A percentile compares a stretch with the other conserved stretches of the same genome.
phyloP scores from a whole-genome alignment of 2,329 filamentous ascomycete species.

The Sporothrix humicola region DNA sequence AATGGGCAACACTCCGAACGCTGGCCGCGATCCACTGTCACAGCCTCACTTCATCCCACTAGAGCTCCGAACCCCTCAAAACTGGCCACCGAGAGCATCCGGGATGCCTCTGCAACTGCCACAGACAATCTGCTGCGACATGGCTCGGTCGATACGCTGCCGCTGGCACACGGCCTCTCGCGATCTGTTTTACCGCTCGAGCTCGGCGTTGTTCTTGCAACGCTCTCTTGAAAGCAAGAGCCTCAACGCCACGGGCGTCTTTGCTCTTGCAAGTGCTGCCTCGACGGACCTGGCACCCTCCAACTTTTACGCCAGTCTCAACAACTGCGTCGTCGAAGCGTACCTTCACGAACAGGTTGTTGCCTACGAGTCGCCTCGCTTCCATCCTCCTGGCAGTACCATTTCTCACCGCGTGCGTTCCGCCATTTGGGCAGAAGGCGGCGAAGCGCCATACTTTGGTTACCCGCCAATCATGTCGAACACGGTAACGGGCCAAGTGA shows the following conservation, averaged over 20 bases:
- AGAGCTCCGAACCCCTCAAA: background rate
- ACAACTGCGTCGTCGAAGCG: slow-evolving; percentile 55
- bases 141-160: slow-evolving; percentile 46
- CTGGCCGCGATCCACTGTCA: too few species aligned
- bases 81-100: slow-evolving; percentile 37
- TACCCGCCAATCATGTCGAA: slow-evolving; percentile 23
- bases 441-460: slow-evolving; percentile 34
- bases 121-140: slow-evolving; percentile 45
- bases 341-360: slow-evolving; percentile 38
- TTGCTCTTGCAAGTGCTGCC: slow-evolving; percentile 56
- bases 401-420: too few species aligned
- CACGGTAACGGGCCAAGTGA: background rate
- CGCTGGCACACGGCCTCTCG: slow-evolving; percentile 56
- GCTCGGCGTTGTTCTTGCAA: slow-evolving; percentile 55
- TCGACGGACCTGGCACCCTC: slow-evolving; percentile 52
- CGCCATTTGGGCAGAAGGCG: background rate
- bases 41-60: slow-evolving; percentile 1
- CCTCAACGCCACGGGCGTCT: slow-evolving; percentile 44
- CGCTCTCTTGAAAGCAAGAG: slow-evolving; percentile 39
- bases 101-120: background rate
- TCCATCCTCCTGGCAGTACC: background rate
- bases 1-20: background rate
- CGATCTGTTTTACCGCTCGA: slow-evolving; percentile 55
- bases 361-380: background rate
- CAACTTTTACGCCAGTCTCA: slow-evolving; percentile 57